phyloP scores from a whole-genome alignment of 768 basidiomycete species.

The Epithele typhae region DNA sequence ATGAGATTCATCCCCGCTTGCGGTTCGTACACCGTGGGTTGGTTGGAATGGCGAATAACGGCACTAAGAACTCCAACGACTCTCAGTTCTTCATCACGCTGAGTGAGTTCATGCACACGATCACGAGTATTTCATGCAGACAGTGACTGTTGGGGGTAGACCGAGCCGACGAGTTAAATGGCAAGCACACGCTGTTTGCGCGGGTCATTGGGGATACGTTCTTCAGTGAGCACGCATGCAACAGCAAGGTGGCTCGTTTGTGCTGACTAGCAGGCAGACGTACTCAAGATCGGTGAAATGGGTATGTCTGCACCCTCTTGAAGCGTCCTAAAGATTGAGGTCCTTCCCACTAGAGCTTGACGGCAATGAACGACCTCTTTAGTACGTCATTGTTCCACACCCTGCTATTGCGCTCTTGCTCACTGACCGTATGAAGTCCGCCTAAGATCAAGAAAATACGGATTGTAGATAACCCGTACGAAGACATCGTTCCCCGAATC shows the following conservation, averaged over 20 bases:
- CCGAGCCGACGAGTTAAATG: conserved; percentile 87
- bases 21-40: no score
- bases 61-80: conserved; percentile 82
- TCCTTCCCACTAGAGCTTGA: conserved; percentile 53
- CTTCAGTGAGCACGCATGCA: conserved; percentile 57
- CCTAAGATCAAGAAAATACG: conserved; percentile 85
- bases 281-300: conserved; percentile 86
- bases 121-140: background rate
- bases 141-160: conserved; percentile 24
- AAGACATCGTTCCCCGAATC: conserved; percentile 93
- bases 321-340: conserved; percentile 8
- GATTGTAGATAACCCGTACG: conserved; percentile 91
- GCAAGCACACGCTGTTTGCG: conserved; percentile 95
- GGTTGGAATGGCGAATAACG: no score
- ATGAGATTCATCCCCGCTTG: no score
- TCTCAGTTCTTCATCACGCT: conserved; percentile 96
- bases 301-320: conserved; percentile 42
- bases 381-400: no score
- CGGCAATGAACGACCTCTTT: conserved; percentile 70
- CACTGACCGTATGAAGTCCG: conserved; percentile 71
- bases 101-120: conserved; percentile 39
- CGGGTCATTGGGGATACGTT: conserved; percentile 83
- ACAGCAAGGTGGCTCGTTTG: background rate
- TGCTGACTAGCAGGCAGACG: conserved; percentile 47
- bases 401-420: no score